phyloP scores from a whole-genome alignment of 768 basidiomycete genomes.

The Pisolithus sp. region DNA sequence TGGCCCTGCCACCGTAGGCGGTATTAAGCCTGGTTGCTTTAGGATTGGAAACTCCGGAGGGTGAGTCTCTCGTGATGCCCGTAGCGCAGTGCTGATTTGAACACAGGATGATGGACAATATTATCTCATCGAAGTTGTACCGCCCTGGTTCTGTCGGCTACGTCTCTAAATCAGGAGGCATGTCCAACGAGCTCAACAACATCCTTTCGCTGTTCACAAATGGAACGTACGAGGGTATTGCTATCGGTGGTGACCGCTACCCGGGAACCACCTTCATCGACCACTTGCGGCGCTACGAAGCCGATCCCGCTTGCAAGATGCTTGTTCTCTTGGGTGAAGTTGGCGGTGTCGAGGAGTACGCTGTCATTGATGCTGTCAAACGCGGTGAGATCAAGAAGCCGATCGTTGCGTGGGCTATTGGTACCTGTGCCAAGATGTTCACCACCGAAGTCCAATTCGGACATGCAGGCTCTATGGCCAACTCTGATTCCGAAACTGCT shows the following conservation, averaged over 20 bases:
- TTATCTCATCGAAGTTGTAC: slow-evolving; percentile 97
- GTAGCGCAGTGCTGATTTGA: slow-evolving; percentile 2
- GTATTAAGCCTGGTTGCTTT: slow-evolving; percentile 99
- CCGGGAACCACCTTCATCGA: slow-evolving; percentile 99
- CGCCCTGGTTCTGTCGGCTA: slow-evolving; percentile 96
- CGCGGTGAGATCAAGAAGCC: slow-evolving; percentile 92
- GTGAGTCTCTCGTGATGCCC: slow-evolving; percentile 43
- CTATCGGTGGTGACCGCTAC: slow-evolving; percentile 99
- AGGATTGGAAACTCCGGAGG: slow-evolving; percentile 99
- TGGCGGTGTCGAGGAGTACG: slow-evolving; percentile 98
- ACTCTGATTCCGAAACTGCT: slow-evolving; percentile 95
- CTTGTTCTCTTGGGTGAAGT: slow-evolving; percentile 98
- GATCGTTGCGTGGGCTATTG: slow-evolving; percentile 99
- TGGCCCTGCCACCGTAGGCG: slow-evolving; percentile 97
- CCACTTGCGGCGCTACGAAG: slow-evolving; percentile 95
- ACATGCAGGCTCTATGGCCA: slow-evolving; percentile 97
- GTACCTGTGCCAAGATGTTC: slow-evolving; percentile 99
- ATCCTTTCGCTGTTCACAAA: slow-evolving; percentile 95
- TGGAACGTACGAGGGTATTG: slow-evolving; percentile 99
- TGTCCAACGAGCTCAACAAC: slow-evolving; percentile 99
- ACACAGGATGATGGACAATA: slow-evolving; percentile 97
- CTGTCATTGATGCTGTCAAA: slow-evolving; percentile 97
- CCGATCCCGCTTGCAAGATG: slow-evolving; percentile 97
- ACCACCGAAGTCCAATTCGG: slow-evolving; percentile 99
- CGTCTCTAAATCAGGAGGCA: slow-evolving; percentile 98